These are phyloP conservation scores for Ichthyophthirius multifiliis DNA, from an alignment of 169 alveolate species.

Conservation along the genomic window DNA sequence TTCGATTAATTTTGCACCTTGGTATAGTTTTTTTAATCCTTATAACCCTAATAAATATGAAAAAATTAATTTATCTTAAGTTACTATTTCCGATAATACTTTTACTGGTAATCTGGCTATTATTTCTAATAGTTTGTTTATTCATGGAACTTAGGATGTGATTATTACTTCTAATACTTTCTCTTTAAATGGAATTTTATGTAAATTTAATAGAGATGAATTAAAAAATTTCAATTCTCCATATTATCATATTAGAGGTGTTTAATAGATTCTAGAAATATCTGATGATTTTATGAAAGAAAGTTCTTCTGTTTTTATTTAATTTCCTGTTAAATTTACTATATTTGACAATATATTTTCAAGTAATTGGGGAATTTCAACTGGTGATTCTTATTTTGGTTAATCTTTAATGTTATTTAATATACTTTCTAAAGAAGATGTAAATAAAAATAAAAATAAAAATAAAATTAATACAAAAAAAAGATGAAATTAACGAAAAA, in stretches of 20 bases:
- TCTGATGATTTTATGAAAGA: background rate
- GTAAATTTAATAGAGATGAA: background rate
- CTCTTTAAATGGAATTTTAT: background rate
- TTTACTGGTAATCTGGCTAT: background rate
- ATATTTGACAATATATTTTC: background rate
- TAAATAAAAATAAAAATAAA: background rate
- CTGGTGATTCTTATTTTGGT: background rate
- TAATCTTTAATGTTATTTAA: background rate
- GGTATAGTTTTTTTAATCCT: background rate
- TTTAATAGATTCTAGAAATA: background rate
- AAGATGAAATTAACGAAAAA: background rate
- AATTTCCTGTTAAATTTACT: background rate
- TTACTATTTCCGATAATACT: background rate
- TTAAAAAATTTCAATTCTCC: background rate
- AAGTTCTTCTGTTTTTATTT: background rate
- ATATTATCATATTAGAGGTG: background rate
- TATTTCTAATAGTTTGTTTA: background rate
- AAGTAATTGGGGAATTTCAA: background rate
- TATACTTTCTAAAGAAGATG: background rate
- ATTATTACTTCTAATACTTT: background rate
- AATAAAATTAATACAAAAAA: background rate
- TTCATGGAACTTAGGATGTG: background rate
- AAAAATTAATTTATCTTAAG: background rate
- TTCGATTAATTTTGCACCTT: background rate
- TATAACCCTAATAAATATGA: background rate